Percentiles rank a stretch among this genome's conserved stretches.
phyloP scores from a whole-genome alignment of 768 basidiomycete genomes.

The Panus rudis region DNA sequence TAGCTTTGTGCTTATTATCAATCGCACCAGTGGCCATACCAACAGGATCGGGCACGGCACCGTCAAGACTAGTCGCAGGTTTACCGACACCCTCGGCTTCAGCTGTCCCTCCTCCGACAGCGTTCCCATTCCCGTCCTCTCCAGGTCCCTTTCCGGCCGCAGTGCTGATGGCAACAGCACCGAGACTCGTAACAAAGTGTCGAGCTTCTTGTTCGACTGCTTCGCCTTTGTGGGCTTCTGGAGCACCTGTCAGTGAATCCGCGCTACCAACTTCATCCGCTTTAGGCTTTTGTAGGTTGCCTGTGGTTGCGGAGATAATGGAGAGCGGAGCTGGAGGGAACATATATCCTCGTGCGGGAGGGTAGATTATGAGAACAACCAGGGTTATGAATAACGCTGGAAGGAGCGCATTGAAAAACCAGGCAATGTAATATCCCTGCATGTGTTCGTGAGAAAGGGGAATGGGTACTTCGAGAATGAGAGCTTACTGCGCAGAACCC shows the following conservation, averaged over 20 bases:
- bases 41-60: conserved; percentile 23
- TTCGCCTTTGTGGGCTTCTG: conserved; percentile 30
- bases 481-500: conserved; percentile 22
- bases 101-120: conserved; percentile 14
- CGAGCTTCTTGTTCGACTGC: conserved; percentile 33
- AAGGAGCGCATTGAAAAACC: conserved; percentile 30
- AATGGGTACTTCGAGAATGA: neutral
- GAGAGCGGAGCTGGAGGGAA: conserved; percentile 33
- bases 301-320: conserved; percentile 23
- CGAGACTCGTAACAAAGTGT: conserved; percentile 27
- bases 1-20: conserved; percentile 23
- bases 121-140: conserved; percentile 18
- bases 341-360: conserved; percentile 24
- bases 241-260: conserved; percentile 28
- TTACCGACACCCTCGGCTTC: conserved; percentile 19
- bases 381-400: conserved; percentile 26
- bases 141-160: conserved; percentile 21
- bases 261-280: conserved; percentile 25
- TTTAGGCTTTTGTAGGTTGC: conserved; percentile 28
- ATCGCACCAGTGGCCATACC: conserved; percentile 19
- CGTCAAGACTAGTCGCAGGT: conserved; percentile 10
- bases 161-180: conserved; percentile 25
- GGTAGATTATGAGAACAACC: conserved; percentile 30
- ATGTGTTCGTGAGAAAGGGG: neutral
- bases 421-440: conserved; percentile 29